These are phyloP conservation scores for Macadamia integrifolia DNA, from an alignment of 164 flowering plant genomes.

Conservation along the genomic window DNA sequence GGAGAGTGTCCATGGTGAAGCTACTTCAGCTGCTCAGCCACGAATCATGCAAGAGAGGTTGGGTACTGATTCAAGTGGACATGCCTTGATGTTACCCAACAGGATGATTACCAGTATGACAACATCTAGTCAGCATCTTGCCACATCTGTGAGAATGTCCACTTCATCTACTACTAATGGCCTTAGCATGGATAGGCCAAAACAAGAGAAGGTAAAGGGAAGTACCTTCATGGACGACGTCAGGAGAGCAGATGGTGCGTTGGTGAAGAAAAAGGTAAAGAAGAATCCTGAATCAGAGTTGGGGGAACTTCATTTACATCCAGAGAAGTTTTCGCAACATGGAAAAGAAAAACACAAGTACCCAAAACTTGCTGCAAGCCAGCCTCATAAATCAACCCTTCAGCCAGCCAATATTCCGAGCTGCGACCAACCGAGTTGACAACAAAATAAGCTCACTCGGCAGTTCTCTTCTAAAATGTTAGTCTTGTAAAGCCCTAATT, in stretches of 20 bases:
- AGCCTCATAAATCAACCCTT: conserved; percentile 10
- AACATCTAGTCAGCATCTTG: conserved; percentile 5
- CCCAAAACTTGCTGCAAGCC: conserved; percentile 21
- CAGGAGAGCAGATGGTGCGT: conserved; percentile 21
- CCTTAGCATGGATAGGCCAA: conserved; percentile 26
- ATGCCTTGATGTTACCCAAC: conserved; percentile 18
- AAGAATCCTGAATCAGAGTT: conserved; percentile 34
- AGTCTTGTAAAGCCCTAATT: background rate
- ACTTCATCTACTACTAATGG: conserved; percentile 19
- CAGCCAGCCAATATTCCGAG: conserved; percentile 17
- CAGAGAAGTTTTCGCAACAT: conserved; percentile 31
- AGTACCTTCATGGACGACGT: conserved; percentile 22
- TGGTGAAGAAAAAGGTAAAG: conserved; percentile 44
- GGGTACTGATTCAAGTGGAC: conserved; percentile 25
- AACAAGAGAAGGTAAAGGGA: conserved; percentile 43
- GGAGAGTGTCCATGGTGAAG: conserved; percentile 30
- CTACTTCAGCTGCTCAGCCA: conserved; percentile 25
- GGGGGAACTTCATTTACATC: conserved; percentile 25
- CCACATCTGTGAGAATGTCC: conserved; percentile 16
- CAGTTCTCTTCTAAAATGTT: background rate
- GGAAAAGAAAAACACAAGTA: conserved; percentile 40
- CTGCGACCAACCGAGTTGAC: conserved; percentile 30
- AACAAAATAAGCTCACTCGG: background rate
- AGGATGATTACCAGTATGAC: conserved; percentile 21
- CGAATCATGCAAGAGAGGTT: conserved; percentile 29